These are phyloP conservation scores for Datisca glomerata DNA, from an alignment of 306 rosid genomes.

Conservation along the genomic window DNA sequence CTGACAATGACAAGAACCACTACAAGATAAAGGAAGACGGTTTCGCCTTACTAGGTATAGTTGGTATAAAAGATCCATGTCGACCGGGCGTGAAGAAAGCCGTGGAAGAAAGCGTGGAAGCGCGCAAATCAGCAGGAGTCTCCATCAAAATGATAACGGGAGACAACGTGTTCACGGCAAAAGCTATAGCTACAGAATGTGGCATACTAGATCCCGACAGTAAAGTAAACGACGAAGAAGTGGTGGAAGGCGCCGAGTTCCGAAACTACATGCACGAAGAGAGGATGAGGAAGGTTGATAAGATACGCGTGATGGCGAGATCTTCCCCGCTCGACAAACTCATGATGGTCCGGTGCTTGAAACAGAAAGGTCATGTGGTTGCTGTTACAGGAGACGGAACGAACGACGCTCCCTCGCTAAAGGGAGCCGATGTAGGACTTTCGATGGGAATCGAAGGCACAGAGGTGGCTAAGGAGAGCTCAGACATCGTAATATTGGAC, in stretches of 20 bases:
- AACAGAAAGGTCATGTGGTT: constrained; percentile 63
- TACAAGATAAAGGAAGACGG: constrained; percentile 32
- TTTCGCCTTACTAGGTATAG: constrained; percentile 59
- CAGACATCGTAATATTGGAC: constrained; percentile 84
- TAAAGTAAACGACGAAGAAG: constrained; percentile 22
- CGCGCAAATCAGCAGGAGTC: constrained; percentile 67
- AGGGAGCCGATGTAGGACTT: constrained; percentile 87
- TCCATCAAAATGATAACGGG: constrained; percentile 77
- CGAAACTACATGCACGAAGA: constrained; percentile 54
- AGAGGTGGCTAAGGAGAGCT: constrained; percentile 90
- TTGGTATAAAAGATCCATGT: constrained; percentile 86
- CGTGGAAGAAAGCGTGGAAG: constrained; percentile 42
- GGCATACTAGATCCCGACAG: constrained; percentile 39
- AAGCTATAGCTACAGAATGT: constrained; percentile 79
- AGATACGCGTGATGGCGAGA: constrained; percentile 72
- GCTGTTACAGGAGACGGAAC: constrained; percentile 93
- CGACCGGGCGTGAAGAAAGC: constrained; percentile 44
- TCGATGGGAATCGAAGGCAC: constrained; percentile 94
- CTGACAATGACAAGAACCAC: constrained; percentile 11
- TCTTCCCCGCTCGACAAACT: constrained; percentile 82
- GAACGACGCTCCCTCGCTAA: constrained; percentile 76
- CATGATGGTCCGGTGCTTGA: constrained; percentile 71
- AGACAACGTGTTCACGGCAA: constrained; percentile 85
- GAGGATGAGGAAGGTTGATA: constrained; percentile 54
- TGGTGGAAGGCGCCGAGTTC: constrained; percentile 63